Evolutionary conservation across 495 filamentous ascomycete species (phyloP).

Genomic region (Podospora pseudoanserina): DNA sequence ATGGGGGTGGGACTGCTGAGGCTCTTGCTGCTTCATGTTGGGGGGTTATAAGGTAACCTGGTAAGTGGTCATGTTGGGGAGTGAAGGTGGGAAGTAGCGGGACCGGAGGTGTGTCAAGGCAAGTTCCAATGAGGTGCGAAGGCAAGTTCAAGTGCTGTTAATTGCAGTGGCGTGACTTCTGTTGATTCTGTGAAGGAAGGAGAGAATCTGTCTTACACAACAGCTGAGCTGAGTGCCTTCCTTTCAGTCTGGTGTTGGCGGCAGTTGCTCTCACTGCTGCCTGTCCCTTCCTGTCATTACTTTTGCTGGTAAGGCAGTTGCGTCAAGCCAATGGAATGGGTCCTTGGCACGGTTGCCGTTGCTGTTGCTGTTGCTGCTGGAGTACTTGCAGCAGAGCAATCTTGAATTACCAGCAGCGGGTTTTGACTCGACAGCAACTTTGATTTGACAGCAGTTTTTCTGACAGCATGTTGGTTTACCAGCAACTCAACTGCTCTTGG

Average conservation of each 20-base stretch:
- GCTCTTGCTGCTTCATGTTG: neutral
- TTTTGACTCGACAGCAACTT: neutral
- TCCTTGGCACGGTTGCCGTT: too few relatives aligned
- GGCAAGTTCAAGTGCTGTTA: too few relatives aligned
- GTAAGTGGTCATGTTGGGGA: neutral
- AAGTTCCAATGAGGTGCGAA: too few relatives aligned
- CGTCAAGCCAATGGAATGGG: too few relatives aligned
- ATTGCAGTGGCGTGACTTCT: neutral
- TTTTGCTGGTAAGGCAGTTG: too few relatives aligned
- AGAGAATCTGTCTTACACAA: neutral
- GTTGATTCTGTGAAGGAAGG: neutral
- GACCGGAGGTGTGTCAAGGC: too few relatives aligned
- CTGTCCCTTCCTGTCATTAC: too few relatives aligned
- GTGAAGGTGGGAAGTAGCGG: neutral
- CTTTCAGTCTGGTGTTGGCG: neutral
- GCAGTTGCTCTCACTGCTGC: neutral
- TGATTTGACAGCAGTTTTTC: neutral
- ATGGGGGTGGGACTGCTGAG: neutral
- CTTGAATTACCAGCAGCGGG: too few relatives aligned
- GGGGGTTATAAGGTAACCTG: neutral
- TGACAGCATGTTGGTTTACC: neutral
- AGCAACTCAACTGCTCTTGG: too few relatives aligned
- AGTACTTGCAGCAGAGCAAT: too few relatives aligned
- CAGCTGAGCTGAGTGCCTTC: neutral
- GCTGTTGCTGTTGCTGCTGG: neutral